phyloP scores from a whole-genome alignment of 2,329 filamentous ascomycete species.

The Rhytidhysteron rufulum region DNA sequence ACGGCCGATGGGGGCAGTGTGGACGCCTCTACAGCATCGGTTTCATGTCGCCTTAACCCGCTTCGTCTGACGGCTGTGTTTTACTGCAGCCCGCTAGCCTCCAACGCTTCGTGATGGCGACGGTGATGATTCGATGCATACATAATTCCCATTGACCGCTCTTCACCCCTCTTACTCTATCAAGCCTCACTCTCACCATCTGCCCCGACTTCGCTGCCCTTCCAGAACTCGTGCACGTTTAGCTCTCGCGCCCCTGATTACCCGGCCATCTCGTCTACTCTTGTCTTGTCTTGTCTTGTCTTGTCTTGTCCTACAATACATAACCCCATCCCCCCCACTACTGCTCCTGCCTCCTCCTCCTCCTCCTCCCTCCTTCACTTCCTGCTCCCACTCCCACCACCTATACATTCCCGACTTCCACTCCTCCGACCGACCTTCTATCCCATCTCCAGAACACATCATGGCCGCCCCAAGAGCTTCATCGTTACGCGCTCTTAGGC shows the following conservation, averaged over 20 bases:
- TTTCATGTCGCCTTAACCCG: too few relatives aligned
- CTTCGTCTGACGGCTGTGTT: too few relatives aligned
- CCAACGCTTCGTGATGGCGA: too few relatives aligned
- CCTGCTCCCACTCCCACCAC: not conserved
- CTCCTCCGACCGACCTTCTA: constrained; percentile 1
- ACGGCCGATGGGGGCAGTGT: too few relatives aligned
- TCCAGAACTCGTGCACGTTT: not conserved
- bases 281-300: too few relatives aligned
- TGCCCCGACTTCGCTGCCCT: not conserved
- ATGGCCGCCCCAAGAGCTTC: constrained; percentile 43
- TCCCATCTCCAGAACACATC: constrained; percentile 7
- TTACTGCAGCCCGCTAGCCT: too few relatives aligned
- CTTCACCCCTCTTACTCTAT: not conserved
- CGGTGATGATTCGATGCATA: too few relatives aligned
- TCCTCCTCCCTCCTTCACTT: not conserved
- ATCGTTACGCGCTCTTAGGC: constrained; percentile 41
- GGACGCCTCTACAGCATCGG: too few relatives aligned
- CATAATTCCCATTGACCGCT: not conserved
- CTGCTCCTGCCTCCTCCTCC: not conserved
- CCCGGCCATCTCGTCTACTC: too few relatives aligned
- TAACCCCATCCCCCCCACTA: not conserved
- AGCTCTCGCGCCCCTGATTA: not conserved
- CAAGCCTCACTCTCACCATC: not conserved
- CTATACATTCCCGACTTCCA: not conserved
- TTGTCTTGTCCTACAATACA: constrained; percentile 2